Evolutionary conservation across 805 yeast genomes (phyloP).

Genomic region (Jamesozyma lodderae): DNA sequence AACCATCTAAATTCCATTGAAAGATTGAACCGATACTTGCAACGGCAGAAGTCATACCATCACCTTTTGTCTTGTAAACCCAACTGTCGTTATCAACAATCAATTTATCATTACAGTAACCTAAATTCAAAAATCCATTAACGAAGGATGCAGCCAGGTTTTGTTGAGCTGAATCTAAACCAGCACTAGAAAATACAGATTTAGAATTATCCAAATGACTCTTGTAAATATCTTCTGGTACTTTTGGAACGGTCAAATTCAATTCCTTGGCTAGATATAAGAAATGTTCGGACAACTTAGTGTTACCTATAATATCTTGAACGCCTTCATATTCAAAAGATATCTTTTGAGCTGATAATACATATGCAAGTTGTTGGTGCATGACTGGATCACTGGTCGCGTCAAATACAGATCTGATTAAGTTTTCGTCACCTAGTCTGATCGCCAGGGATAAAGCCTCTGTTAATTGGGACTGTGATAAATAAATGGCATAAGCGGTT

Average conservation of each 20-base stretch:
- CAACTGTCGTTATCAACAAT: conserved; percentile 72
- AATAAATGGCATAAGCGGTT: conserved; percentile 81
- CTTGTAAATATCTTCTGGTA: conserved; percentile 91
- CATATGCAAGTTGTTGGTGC: conserved; percentile 86
- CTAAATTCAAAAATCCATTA: conserved; percentile 83
- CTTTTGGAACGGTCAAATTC: conserved; percentile 79
- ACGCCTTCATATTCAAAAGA: conserved; percentile 62
- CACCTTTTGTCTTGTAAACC: conserved; percentile 87
- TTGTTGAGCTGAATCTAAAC: conserved; percentile 86
- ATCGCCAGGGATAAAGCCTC: conserved; percentile 89
- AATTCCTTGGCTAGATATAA: conserved; percentile 75
- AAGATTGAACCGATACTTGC: conserved; percentile 85
- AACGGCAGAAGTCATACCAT: conserved; percentile 85
- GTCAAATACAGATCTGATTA: conserved; percentile 71
- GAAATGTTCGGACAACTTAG: conserved; percentile 68
- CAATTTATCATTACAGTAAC: conserved; percentile 79
- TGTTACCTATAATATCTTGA: conserved; percentile 78
- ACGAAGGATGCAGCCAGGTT: conserved; percentile 93
- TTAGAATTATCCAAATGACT: conserved; percentile 73
- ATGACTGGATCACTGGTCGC: conserved; percentile 65
- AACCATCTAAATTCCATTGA: conserved; percentile 90
- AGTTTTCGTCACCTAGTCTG: conserved; percentile 70
- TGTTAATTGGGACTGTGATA: conserved; percentile 68
- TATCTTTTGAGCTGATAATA: conserved; percentile 79
- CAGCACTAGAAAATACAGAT: conserved; percentile 39